Evolutionary conservation across 768 basidiomycete species (phyloP), one percentile per base, ranked within the genome.

Genomic region (Hericium rajendrae): DNA sequence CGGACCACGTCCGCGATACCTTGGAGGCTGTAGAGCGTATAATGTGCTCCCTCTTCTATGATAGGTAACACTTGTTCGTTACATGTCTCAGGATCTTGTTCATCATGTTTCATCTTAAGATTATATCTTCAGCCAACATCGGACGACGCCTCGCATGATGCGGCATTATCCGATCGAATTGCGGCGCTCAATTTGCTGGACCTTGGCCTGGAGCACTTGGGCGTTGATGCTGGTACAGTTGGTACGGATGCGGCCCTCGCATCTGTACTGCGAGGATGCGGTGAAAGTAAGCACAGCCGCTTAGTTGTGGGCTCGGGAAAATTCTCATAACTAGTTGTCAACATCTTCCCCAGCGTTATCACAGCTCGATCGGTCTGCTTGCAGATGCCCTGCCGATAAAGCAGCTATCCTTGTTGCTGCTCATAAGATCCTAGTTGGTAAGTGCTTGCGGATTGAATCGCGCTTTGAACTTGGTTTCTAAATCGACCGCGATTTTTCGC

Each of bases 101-200:
- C 32, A 32, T 26, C 20, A 16, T 51, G 22, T 51, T 4, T 1
- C 40, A 40, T 18, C 9, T 57, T 51, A 51, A 94, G 92, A 56
- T 64, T 97, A 3, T 97, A 93, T 71, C 79, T 84, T 54, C 90
- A 88, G 16, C 73, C 83, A 2, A 80, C 81, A 18, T 76, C 80
- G n/a, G 81, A 84, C 53, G 95, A 99, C 65, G 75, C 80, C 0
- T 85, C 85, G 1, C 94, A 97, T 67, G 94, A 99, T 67, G 91
- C 91, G 64, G 88, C 91, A 0, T 74, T 99, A 3, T 84, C 94
- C 0, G 88, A 84, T 65, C 83, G 94, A 5, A 85, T 97, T 15
- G 91, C 92, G 13, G 94, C 94, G 1, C 75, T 99, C 48, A 94
- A 94, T 62, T 81, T 94, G 77, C 76, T 98, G 1, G 95, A 97